Percentiles rank a stretch among this genome's conserved stretches.
Conservation (phyloP, 78 protist species). For the Acrasis kona region DNA sequence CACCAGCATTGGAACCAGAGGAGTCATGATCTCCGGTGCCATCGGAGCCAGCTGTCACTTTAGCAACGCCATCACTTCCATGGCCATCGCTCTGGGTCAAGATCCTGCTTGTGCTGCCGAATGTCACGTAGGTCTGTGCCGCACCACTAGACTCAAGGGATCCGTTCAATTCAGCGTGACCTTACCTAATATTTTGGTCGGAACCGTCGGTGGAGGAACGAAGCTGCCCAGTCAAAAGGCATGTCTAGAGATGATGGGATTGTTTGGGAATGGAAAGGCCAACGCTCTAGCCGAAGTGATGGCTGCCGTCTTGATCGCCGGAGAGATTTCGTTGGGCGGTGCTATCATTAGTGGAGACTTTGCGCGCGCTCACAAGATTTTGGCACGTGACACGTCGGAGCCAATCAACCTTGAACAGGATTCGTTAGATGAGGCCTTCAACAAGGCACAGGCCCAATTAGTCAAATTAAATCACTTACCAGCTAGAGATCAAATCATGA, state of each 20-base stretch:
- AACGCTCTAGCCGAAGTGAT: not conserved
- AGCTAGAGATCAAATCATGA: constrained; percentile 14
- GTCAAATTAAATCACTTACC: not conserved
- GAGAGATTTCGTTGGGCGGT: not conserved
- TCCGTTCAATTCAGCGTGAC: constrained; percentile 61
- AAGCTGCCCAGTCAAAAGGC: constrained; percentile 68
- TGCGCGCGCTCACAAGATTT: not conserved
- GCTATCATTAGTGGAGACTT: not conserved
- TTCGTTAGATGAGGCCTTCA: not conserved
- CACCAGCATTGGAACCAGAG: not conserved
- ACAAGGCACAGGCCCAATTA: not conserved
- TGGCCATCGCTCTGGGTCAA: constrained; percentile 91
- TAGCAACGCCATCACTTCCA: constrained; percentile 87
- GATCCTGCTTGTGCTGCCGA: constrained; percentile 94
- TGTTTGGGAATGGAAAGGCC: constrained; percentile 37
- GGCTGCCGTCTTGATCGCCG: not conserved
- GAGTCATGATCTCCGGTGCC: not conserved
- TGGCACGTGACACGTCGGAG: not conserved
- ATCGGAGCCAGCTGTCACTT: constrained; percentile 92
- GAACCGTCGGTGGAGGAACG: constrained; percentile 97
- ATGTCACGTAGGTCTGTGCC: constrained; percentile 75
- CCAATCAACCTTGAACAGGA: not conserved
- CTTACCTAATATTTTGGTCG: constrained; percentile 81
- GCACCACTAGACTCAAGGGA: constrained; percentile 37
- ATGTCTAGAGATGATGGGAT: constrained; percentile 62